Evolutionary conservation across 352 stramenopile genomes (phyloP).

Genomic region (Phytophthora sp.): DNA sequence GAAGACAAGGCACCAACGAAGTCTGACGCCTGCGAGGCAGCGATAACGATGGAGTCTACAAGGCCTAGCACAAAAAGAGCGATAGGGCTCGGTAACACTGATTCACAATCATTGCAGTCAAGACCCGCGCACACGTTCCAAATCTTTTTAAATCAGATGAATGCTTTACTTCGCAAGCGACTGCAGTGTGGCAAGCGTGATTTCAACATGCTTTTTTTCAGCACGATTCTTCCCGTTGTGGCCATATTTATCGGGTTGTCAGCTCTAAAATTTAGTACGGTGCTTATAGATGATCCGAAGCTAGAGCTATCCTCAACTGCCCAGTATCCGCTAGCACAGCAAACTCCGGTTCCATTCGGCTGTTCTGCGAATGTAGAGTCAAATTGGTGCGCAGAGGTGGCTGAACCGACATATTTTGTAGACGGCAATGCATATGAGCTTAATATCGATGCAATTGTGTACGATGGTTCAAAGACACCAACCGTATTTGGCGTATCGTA

Average conservation of each 20-base stretch:
- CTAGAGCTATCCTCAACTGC: constrained; percentile 35
- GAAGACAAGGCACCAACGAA: neutral
- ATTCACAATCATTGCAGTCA: neutral
- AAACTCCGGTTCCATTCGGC: constrained; percentile 54
- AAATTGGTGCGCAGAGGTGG: constrained; percentile 24
- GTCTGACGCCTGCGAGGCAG: constrained; percentile 1
- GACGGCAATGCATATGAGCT: constrained; percentile 39
- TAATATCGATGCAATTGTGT: constrained; percentile 42
- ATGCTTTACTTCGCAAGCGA: constrained; percentile 66
- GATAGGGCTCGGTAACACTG: neutral
- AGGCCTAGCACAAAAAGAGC: constrained; percentile 6
- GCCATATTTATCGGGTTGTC: constrained; percentile 73
- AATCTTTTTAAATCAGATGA: constrained; percentile 46
- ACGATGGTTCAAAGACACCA: constrained; percentile 32
- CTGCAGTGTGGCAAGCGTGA: constrained; percentile 61
- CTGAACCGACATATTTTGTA: constrained; percentile 14
- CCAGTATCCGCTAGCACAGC: constrained; percentile 36
- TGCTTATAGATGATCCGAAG: constrained; percentile 59
- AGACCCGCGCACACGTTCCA: neutral
- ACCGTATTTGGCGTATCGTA: constrained; percentile 67
- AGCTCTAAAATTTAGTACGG: constrained; percentile 56
- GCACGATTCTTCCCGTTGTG: constrained; percentile 66
- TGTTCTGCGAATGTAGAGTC: constrained; percentile 38
- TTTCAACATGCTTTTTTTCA: constrained; percentile 76
- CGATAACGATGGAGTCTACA: constrained; percentile 2